phyloP scores from a whole-genome alignment of 345 rosid species.

The Lepidium didymum region DNA sequence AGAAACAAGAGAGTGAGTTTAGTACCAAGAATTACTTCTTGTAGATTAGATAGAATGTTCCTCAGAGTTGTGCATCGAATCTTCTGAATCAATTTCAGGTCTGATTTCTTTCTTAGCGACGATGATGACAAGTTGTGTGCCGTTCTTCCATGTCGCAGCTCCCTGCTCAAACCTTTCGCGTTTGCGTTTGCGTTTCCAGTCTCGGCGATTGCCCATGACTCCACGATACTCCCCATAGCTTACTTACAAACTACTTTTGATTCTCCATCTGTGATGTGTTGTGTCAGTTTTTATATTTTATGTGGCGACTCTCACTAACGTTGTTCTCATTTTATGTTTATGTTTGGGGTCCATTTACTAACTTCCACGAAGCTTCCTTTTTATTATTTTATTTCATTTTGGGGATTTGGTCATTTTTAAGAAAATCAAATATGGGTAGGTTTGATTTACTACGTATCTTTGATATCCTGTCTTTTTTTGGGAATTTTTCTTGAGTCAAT shows the following conservation, averaged over 20 bases:
- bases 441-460: background rate
- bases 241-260: background rate
- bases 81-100: slow-evolving; percentile 48
- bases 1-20: slow-evolving; percentile 72
- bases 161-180: slow-evolving; percentile 46
- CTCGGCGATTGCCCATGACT: slow-evolving; percentile 50
- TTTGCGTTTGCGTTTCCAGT: slow-evolving; percentile 28
- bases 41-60: slow-evolving; percentile 50
- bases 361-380: slow-evolving; percentile 21
- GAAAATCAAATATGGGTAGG: background rate
- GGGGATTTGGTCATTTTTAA: background rate
- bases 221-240: slow-evolving; percentile 27
- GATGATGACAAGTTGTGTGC: slow-evolving; percentile 87
- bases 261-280: background rate
- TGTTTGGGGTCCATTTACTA: slow-evolving; percentile 7
- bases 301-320: slow-evolving; percentile 4
- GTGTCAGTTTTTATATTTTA: slow-evolving; percentile 10
- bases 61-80: slow-evolving; percentile 45
- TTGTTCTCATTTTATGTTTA: background rate
- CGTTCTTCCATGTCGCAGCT: slow-evolving; percentile 60
- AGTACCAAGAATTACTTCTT: slow-evolving; percentile 81
- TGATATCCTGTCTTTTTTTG: background rate
- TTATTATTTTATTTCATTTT: background rate
- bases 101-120: slow-evolving; percentile 72
- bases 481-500: background rate